phyloP scores from a whole-genome alignment of 2,329 filamentous ascomycete species.

The Microsporum audouinii region DNA sequence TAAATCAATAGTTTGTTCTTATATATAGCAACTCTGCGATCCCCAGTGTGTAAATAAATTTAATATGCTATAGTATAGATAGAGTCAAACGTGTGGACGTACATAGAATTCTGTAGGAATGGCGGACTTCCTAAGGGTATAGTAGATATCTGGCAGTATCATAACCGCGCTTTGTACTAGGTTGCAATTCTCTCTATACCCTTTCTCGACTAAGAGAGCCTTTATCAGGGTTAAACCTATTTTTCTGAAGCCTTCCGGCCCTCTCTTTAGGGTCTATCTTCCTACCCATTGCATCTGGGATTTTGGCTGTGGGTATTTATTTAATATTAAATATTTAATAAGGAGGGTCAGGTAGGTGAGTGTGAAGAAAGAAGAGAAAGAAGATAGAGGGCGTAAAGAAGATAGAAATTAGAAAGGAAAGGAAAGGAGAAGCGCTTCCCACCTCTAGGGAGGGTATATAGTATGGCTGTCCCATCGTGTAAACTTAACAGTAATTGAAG shows the following conservation, averaged over 20 bases:
- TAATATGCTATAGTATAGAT: too few relatives aligned
- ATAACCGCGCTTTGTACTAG: neutral
- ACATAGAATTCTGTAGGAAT: too few relatives aligned
- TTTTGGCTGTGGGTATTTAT: neutral
- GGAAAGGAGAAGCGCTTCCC: neutral
- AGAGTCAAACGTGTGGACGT: too few relatives aligned
- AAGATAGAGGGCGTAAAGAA: neutral
- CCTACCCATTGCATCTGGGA: constrained; percentile 4
- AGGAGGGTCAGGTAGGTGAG: neutral
- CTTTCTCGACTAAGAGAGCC: neutral
- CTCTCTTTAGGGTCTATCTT: constrained; percentile 11
- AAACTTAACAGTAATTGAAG: neutral
- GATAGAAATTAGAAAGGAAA: neutral
- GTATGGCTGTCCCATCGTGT: neutral
- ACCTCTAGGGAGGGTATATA: neutral
- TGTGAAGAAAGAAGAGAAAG: neutral
- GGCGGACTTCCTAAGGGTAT: too few relatives aligned
- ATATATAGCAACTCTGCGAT: too few relatives aligned
- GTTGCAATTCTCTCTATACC: neutral
- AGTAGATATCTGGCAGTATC: neutral
- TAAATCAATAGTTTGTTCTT: too few relatives aligned
- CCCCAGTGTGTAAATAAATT: too few relatives aligned
- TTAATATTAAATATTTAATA: neutral
- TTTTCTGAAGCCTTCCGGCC: constrained; percentile 3
- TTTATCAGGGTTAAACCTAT: constrained; percentile 3